Evolutionary conservation across 2,329 filamentous ascomycete species (phyloP), one percentile per base, ranked within the genome.

Genomic region (Periconia digitata): DNA sequence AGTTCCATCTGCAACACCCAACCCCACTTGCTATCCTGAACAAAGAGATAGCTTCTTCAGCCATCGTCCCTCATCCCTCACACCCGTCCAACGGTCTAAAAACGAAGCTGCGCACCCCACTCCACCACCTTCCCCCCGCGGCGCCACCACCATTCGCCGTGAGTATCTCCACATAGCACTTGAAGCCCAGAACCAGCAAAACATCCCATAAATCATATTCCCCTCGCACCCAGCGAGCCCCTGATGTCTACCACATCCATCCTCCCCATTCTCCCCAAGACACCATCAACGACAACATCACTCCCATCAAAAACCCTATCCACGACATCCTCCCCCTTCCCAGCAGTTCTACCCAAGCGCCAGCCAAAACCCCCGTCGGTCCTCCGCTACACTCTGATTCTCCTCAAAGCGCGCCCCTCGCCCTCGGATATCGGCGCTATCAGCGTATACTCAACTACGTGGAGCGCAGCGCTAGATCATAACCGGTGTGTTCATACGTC

Each of bases 391-490:
- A 54, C 60, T 3, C 47, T 65, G 40, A 62, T 65, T 18, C 48
- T 67, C 2, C 58, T 66, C 15, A 66, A 62, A 55, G 64, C 63
- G 15, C 51, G 59, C 8, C 64, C 63, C 6, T 49, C 55, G 10
- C n/a, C 36, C 8, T 43, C 47, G 8, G 56, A 62, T 27, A 49
- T 62, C 46, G 43, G 49, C 36, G 41, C 42, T 2, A 32, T 62
- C n/a, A 56, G 47, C 24, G 42, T 47, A 5, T 57, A 57, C 50
- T 37, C 49, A 2, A 37, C 37, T 22, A 41, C 34, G 20, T 40
- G 46, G 18, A 54, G 40, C 21, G 42, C 43, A 3, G 6, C n/a
- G n/a, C n/a, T n/a, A n/a, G n/a, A n/a, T n/a, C n/a, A n/a, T n/a
- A n/a, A n/a, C n/a, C n/a, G n/a, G n/a, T n/a, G n/a, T n/a, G n/a